Conservation (phyloP, 257 asterid species). For the Solanum bulbocastanum region DNA sequence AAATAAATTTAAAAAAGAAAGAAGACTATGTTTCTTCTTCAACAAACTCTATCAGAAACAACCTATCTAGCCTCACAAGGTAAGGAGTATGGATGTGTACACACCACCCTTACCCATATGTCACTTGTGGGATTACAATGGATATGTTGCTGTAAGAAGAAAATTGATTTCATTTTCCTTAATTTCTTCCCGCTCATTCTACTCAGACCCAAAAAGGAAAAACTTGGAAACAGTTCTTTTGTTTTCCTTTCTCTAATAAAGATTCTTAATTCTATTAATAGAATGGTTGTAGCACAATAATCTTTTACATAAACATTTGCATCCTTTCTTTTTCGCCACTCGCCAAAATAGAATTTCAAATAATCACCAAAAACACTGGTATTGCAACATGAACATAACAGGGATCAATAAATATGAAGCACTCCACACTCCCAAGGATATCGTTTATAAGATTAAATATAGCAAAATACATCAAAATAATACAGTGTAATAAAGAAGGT, state of each 20-base stretch:
- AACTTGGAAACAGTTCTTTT: background rate
- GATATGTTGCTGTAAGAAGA: background rate
- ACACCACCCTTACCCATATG: background rate
- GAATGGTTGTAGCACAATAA: background rate
- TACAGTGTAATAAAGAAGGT: background rate
- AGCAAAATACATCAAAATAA: background rate
- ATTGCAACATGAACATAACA: background rate
- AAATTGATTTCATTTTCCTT: background rate
- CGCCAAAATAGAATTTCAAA: background rate
- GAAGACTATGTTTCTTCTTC: background rate
- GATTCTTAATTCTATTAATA: background rate
- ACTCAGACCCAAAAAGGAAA: constrained; percentile 14
- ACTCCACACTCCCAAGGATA: background rate
- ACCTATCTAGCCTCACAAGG: background rate
- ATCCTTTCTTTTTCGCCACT: background rate
- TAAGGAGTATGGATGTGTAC: background rate
- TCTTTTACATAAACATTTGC: background rate
- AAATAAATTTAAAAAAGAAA: background rate
- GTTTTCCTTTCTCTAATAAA: background rate
- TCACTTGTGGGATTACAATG: background rate
- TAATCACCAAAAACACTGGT: background rate
- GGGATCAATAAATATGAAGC: background rate
- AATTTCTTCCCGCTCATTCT: background rate
- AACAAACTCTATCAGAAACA: background rate
- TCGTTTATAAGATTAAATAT: background rate